Conservation (phyloP, 345 rosid genomes). For the Diplotaxis tenuifolia region DNA sequence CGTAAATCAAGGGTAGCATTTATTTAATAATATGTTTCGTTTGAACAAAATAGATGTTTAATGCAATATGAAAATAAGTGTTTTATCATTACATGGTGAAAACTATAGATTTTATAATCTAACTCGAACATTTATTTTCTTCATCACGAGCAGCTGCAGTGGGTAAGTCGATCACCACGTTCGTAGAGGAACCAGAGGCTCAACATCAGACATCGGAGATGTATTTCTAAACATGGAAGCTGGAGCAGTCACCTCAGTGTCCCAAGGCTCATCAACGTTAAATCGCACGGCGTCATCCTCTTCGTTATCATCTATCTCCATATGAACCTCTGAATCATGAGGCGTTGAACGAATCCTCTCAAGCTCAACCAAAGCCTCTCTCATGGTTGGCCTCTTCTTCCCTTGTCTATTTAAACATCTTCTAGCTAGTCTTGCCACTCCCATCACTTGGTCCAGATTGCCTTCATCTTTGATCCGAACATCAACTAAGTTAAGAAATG, state of each 20-base stretch:
- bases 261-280: constrained; percentile 24
- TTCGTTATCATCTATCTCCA: constrained; percentile 10
- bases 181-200: constrained; percentile 22
- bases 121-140: too few relatives aligned
- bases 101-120: too few relatives aligned
- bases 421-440: constrained; percentile 38
- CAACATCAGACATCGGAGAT: constrained; percentile 18
- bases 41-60: too few relatives aligned
- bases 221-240: constrained; percentile 16
- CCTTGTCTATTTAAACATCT: constrained; percentile 42
- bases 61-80: too few relatives aligned
- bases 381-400: constrained; percentile 48
- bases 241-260: constrained; percentile 20
- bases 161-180: constrained; percentile 19
- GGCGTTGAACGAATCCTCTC: constrained; percentile 28
- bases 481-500: constrained; percentile 7
- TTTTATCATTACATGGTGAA: too few relatives aligned
- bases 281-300: constrained; percentile 23
- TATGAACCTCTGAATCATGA: constrained; percentile 9
- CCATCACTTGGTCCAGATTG: constrained; percentile 33
- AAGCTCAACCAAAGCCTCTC: constrained; percentile 37
- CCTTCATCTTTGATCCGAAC: constrained; percentile 22
- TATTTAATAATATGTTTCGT: too few relatives aligned
- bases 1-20: too few relatives aligned
- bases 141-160: too few relatives aligned